A percentile compares a stretch with the other conserved stretches of the same genome.
These are phyloP conservation scores for Neofusicoccum kwambonambiense DNA, from an alignment of 2,329 filamentous ascomycete genomes.

Conservation along the genomic window DNA sequence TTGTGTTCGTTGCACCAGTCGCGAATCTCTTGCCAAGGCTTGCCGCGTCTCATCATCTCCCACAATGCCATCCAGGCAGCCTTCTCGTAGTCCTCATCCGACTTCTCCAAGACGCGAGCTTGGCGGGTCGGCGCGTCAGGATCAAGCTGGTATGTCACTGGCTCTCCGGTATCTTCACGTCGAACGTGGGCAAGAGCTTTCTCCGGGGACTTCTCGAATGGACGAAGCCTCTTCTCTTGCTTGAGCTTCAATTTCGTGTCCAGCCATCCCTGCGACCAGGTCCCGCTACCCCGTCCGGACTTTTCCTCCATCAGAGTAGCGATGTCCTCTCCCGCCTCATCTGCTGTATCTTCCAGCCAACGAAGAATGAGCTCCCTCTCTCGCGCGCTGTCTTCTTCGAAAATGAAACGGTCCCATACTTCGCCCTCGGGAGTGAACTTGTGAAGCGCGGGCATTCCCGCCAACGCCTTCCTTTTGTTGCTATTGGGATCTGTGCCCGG, in stretches of 20 bases:
- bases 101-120: constrained; percentile 69
- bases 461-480: constrained; percentile 34
- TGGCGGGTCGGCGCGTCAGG: constrained; percentile 87
- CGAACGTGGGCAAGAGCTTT: constrained; percentile 35
- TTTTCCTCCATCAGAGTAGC: constrained; percentile 71
- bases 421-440: constrained; percentile 61
- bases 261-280: constrained; percentile 86
- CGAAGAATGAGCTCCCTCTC: constrained; percentile 79
- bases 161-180: constrained; percentile 50
- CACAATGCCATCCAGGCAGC: constrained; percentile 94
- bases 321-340: constrained; percentile 66
- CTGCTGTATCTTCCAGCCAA: constrained; percentile 80
- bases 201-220: constrained; percentile 55
- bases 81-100: constrained; percentile 85
- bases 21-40: constrained; percentile 67
- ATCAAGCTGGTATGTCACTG: constrained; percentile 82
- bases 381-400: constrained; percentile 68
- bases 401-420: constrained; percentile 72
- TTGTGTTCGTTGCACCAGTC: constrained; percentile 85
- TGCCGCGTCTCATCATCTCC: constrained; percentile 86
- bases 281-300: constrained; percentile 71
- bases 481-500: constrained; percentile 32
- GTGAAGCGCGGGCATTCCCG: constrained; percentile 25
- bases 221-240: constrained; percentile 76
- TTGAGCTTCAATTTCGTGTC: constrained; percentile 91